Base-by-base conservation (phyloP, 805 yeast genomes). In the Barnettozyma pratensis region DNA sequence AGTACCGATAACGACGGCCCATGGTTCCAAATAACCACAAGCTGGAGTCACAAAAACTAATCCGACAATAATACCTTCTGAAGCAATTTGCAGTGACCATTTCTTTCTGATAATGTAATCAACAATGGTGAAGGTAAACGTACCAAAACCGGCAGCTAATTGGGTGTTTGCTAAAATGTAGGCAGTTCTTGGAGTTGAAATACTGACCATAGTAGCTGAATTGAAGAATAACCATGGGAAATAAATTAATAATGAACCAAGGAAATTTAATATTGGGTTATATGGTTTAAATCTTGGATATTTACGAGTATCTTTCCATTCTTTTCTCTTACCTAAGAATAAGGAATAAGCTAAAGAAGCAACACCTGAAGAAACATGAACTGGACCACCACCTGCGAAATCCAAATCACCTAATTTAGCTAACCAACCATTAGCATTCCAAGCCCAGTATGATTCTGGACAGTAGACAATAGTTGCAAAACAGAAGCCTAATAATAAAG, bases 301-400 rank as follows among this genome's bases (percentile, higher is more conserved):
- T 66, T 91, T 59, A 12, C 71, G 69, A 45, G 63, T 60, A 28
- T 63, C 62, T 41, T 50, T 53, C 60, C 65, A 62, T 39, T 58
- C 64, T 74, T 73, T 82, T 76, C 97, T 78, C 59, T 88, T 80
- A 14, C 97, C 96, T 46, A 88, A 68, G 54, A 84, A 84, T 40
- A 79, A 80, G 19, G 90, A 80, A 58, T 83, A 84, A 7, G 87
- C 96, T 57, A 92, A 80, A 2, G 96, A 97, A 34, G 90, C 88
- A 27, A 89, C 87, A 52, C 98, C 98, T 37, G 95, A 83, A 29
- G 90, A 76, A 49, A 94, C 87, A 68, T 92, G 98, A 19, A 92
- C 97, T 1, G 97, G 97, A 2, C 97, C 98, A 48, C 98, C 98
- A 42, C 99, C 99, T n/a, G 99, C 99, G 65, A 88, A 92, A 66